Conservation (phyloP, 2,329 filamentous ascomycete genomes). For the Botrytis elliptica region DNA sequence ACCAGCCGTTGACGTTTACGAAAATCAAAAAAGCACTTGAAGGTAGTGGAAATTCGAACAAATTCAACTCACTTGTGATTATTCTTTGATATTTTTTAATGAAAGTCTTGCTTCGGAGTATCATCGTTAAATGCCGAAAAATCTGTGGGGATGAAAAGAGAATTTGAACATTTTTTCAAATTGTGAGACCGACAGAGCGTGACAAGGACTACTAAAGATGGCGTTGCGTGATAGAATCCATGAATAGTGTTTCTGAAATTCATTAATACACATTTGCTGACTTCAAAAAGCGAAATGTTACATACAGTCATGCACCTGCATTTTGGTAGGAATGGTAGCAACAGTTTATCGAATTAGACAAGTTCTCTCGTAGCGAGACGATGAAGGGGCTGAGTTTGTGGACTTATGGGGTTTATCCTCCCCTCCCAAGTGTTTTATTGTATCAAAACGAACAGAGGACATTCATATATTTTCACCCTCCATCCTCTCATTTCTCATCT, state of each 20-base stretch:
- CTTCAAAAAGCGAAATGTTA: not conserved
- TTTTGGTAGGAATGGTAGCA: not conserved
- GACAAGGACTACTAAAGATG: not conserved
- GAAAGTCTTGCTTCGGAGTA: not conserved
- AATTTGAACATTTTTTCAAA: not conserved
- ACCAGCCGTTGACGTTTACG: not conserved
- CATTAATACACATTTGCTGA: not conserved
- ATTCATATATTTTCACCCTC: not conserved
- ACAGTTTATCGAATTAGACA: not conserved
- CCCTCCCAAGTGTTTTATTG: not conserved
- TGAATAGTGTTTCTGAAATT: not conserved
- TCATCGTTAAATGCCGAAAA: not conserved
- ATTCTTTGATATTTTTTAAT: not conserved
- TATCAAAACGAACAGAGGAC: not conserved
- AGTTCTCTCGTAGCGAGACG: not conserved
- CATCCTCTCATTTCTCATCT: not conserved
- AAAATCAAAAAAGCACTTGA: not conserved
- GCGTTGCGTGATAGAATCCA: not conserved
- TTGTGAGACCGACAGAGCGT: not conserved
- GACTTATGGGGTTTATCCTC: not conserved
- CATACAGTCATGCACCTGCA: not conserved
- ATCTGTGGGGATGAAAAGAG: not conserved
- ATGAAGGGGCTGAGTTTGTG: slow-evolving; percentile 8
- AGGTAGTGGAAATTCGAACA: not conserved
- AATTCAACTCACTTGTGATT: not conserved